phyloP scores from a whole-genome alignment of 129 eudicot species.

The Deinandra increscens region DNA sequence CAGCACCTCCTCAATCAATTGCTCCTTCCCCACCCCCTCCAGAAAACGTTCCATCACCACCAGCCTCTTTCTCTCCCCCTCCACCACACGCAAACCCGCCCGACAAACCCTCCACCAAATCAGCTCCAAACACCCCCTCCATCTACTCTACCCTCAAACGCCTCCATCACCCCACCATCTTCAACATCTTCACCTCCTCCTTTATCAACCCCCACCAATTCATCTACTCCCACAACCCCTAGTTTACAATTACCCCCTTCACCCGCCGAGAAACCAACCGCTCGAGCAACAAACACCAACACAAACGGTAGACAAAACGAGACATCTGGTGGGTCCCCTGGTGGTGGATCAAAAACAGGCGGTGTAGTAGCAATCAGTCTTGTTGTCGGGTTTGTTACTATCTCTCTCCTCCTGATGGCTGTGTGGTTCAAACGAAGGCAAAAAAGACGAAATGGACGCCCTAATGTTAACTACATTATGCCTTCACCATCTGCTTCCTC shows the following conservation, averaged over 20 bases:
- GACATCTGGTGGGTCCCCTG: constrained; percentile 16
- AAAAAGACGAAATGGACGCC: constrained; percentile 47
- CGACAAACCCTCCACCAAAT: constrained; percentile 28
- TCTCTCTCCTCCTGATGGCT: constrained; percentile 56
- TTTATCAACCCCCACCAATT: constrained; percentile 27
- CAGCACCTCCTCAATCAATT: constrained; percentile 42
- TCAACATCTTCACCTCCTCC: constrained; percentile 54
- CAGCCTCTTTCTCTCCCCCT: constrained; percentile 34
- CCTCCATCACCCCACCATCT: constrained; percentile 38
- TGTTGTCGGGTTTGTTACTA: constrained; percentile 53
- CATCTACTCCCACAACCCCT: constrained; percentile 31
- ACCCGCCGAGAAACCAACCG: constrained; percentile 64
- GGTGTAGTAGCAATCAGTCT: constrained; percentile 53
- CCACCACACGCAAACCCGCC: constrained; percentile 42
- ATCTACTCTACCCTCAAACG: constrained; percentile 33
- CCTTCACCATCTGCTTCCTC: constrained; percentile 92
- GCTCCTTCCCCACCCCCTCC: constrained; percentile 69
- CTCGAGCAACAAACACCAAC: constrained; percentile 44
- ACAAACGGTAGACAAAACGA: constrained; percentile 35
- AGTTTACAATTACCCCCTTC: constrained; percentile 35
- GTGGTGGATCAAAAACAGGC: constrained; percentile 41
- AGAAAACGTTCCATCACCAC: constrained; percentile 37
- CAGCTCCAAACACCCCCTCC: constrained; percentile 35
- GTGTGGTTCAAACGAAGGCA: constrained; percentile 56
- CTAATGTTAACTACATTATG: constrained; percentile 40